Base-by-base conservation (phyloP, 768 basidiomycete genomes). In the Pisolithus orientalis region DNA sequence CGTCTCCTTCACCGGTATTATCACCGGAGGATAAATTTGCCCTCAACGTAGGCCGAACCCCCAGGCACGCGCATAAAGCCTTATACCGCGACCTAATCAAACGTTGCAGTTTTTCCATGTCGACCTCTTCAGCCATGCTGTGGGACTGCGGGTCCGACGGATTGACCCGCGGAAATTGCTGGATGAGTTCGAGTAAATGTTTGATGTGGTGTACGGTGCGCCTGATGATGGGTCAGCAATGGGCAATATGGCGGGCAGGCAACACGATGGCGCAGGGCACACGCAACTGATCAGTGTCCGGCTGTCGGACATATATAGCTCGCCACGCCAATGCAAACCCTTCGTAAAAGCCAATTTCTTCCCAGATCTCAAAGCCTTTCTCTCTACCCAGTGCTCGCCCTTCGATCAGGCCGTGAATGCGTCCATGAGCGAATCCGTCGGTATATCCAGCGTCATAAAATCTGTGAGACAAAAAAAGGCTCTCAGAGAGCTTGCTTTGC, bases 331-430 rank as follows among this genome's bases (percentile, higher is more conserved):
- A 55, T 2, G 91, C 91, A 59, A 87, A 87, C 5, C 94, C 95
- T 60, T 94, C 80, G 65, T 94, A 94, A 61, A 85, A 97, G 2
- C 90, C 94, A 11, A 99, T 78, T 67, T 99, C 95, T 67, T 97
- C 94, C 93, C 94, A 97, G 70, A 96, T 84, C 69, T 95, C 94
- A 66, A 85, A 97, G 0, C 89, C 90, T 59, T 95, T 94, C 59
- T 92, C 87, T 50, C 84, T 78, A 2, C 94, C 95, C 16, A 97
- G 76, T 0, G 87, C 86, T 13, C 93, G 77, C 8, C 95, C 95
- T 66, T 99, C 93, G 55, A 93, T 91, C 25, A 90, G 69, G 2
- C 95, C 94, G 59, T 95, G 94, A 6, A 94, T 80, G 39, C 84
- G 78, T 1, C 95, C 95, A 66, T 97, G 95, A 0, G 75, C 83